Percentiles rank a stretch among this genome's conserved stretches.
Conservation (phyloP, 2,329 filamentous ascomycete genomes). For the Alternaria metachromatica region DNA sequence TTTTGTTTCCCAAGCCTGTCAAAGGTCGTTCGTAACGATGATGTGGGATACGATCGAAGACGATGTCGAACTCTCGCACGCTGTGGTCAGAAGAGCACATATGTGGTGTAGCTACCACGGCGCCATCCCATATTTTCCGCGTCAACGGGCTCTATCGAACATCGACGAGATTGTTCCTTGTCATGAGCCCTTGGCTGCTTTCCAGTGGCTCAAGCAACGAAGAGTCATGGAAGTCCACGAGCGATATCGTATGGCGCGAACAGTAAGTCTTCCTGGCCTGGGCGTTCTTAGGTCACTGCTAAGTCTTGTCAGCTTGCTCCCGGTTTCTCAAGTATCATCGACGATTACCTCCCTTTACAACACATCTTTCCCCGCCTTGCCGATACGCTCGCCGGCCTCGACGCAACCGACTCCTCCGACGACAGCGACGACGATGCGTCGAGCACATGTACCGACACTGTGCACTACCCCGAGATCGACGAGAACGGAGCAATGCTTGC, state of each 20-base stretch:
- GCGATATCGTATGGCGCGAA: conserved; percentile 37
- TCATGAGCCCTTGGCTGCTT: conserved; percentile 45
- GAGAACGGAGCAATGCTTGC: conserved; percentile 36
- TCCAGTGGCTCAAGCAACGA: conserved; percentile 48
- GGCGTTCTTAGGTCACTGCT: background rate
- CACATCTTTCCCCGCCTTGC: conserved; percentile 35
- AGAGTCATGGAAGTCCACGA: conserved; percentile 48
- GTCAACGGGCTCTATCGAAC: conserved; percentile 33
- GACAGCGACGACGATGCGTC: conserved; percentile 35
- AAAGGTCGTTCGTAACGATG: conserved; percentile 45
- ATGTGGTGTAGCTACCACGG: conserved; percentile 50
- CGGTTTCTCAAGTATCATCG: conserved; percentile 39
- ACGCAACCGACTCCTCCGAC: conserved; percentile 28
- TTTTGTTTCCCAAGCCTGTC: conserved; percentile 47
- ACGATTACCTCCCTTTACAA: conserved; percentile 41
- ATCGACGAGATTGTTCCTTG: conserved; percentile 31
- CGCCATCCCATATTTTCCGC: conserved; percentile 37
- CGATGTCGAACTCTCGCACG: conserved; percentile 42
- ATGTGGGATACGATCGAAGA: conserved; percentile 50
- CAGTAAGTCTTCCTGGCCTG: conserved; percentile 24
- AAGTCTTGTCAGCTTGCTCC: conserved; percentile 31
- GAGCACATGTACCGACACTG: conserved; percentile 39
- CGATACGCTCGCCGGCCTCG: conserved; percentile 34
- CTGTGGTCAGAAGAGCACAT: conserved; percentile 43
- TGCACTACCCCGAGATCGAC: conserved; percentile 44